phyloP scores from a whole-genome alignment of 306 rosid genomes.

The Trifolium dubium region DNA sequence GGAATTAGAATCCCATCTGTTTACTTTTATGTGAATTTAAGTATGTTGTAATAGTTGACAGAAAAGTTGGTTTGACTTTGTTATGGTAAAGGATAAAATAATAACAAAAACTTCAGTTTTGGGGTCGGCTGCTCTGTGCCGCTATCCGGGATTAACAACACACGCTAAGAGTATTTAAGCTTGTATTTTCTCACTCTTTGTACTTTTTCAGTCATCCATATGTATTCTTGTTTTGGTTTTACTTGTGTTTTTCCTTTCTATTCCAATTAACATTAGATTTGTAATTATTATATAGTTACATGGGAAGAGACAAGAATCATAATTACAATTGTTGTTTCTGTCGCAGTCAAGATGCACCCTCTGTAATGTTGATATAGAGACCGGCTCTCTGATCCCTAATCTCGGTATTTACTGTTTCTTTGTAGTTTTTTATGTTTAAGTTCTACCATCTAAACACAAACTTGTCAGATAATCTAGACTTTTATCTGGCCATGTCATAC shows the following conservation, averaged over 20 bases:
- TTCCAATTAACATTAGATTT: slow-evolving; percentile 37
- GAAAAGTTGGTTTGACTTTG: not conserved
- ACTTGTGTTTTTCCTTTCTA: slow-evolving; percentile 40
- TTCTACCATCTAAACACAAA: slow-evolving; percentile 33
- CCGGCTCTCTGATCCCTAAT: slow-evolving; percentile 79
- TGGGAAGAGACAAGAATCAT: slow-evolving; percentile 51
- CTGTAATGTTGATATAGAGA: slow-evolving; percentile 82
- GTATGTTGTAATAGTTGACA: not conserved
- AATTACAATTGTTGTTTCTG: slow-evolving; percentile 59
- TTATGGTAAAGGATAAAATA: not conserved
- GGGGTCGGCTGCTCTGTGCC: not conserved
- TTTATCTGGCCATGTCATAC: slow-evolving; percentile 20
- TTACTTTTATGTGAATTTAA: slow-evolving; percentile 14
- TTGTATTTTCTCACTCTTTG: slow-evolving; percentile 17
- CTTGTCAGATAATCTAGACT: slow-evolving; percentile 13
- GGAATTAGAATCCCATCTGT: slow-evolving; percentile 3
- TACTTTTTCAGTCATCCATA: slow-evolving; percentile 12
- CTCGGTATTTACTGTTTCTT: slow-evolving; percentile 60
- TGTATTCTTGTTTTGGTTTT: slow-evolving; percentile 42
- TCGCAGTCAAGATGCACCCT: slow-evolving; percentile 90
- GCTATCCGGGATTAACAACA: not conserved
- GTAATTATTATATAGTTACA: slow-evolving; percentile 46
- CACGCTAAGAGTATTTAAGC: slow-evolving; percentile 17
- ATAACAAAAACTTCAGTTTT: not conserved
- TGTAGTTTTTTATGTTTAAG: slow-evolving; percentile 23